Evolutionary conservation across 2,329 filamentous ascomycete species (phyloP).

Genomic region (Stagonosporopsis cucurbitacearum): DNA sequence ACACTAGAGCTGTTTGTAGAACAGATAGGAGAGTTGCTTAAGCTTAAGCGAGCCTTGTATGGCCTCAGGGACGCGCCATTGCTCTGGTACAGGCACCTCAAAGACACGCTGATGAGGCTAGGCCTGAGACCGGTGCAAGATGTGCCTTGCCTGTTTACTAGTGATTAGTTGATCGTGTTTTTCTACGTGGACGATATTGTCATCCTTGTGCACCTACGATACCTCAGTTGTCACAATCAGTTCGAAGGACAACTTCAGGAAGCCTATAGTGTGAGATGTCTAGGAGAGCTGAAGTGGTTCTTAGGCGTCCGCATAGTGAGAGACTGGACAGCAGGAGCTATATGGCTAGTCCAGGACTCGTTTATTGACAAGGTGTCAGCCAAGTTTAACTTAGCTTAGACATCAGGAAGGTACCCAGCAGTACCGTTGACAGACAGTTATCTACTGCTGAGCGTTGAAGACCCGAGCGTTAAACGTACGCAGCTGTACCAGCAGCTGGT

Average conservation of each 20-base stretch:
- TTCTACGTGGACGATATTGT: too few relatives aligned
- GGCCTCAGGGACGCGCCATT: conserved; percentile 25
- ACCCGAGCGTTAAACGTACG: conserved; percentile 5
- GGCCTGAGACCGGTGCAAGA: conserved; percentile 15
- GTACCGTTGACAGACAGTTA: not conserved
- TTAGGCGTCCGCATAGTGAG: not conserved
- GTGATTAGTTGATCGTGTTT: conserved; percentile 18
- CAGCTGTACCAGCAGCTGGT: conserved; percentile 22
- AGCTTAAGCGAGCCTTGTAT: conserved; percentile 27
- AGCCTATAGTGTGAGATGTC: conserved; percentile 17
- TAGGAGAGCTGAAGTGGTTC: conserved; percentile 2
- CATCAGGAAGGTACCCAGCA: too few relatives aligned
- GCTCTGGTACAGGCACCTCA: conserved; percentile 28
- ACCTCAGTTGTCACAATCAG: too few relatives aligned
- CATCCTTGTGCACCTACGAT: too few relatives aligned
- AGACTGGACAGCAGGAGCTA: conserved; percentile 5
- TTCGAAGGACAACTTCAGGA: too few relatives aligned
- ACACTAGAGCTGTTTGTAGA: not conserved
- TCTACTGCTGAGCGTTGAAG: not conserved
- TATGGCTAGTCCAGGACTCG: conserved; percentile 5
- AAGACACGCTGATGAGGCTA: conserved; percentile 17
- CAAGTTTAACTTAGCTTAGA: too few relatives aligned
- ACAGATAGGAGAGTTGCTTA: not conserved
- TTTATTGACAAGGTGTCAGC: not conserved
- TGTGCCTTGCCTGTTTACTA: not conserved